These are phyloP conservation scores for Barbarea vulgaris DNA, from an alignment of 345 rosid genomes.

Conservation along the genomic window DNA sequence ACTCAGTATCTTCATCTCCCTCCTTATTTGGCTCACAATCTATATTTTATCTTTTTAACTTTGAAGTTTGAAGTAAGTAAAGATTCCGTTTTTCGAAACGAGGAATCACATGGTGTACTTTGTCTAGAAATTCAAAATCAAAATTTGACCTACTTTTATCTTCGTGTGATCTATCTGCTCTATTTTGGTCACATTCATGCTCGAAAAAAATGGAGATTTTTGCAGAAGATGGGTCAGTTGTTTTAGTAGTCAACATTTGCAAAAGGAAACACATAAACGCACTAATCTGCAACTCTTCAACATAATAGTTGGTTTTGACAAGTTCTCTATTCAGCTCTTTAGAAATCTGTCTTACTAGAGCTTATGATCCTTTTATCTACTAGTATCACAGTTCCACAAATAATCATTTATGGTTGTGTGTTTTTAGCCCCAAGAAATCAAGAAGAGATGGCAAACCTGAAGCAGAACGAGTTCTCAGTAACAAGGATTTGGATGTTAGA, in stretches of 20 bases:
- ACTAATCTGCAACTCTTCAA: background rate
- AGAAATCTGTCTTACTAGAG: background rate
- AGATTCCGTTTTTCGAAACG: background rate
- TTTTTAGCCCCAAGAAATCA: slow-evolving; percentile 80
- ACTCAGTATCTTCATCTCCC: slow-evolving; percentile 5
- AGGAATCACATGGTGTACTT: too few relatives aligned
- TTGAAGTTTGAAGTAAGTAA: background rate
- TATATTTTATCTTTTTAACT: background rate
- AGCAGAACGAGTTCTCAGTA: slow-evolving; percentile 46
- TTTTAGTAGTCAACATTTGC: background rate
- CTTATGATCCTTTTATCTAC: background rate
- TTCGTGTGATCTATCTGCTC: background rate
- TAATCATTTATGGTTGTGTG: slow-evolving; percentile 7
- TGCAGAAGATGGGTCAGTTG: background rate
- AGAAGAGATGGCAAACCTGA: slow-evolving; percentile 74
- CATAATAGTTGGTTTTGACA: background rate
- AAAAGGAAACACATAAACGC: background rate
- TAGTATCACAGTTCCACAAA: background rate
- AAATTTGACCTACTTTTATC: background rate
- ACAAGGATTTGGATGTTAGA: slow-evolving; percentile 41
- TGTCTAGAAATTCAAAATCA: too few relatives aligned
- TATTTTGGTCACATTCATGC: background rate
- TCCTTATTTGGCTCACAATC: background rate
- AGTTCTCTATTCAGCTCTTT: background rate
- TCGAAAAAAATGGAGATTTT: background rate